Evolutionary conservation across 2,329 filamentous ascomycete species (phyloP).

Genomic region (Diplodia scrobiculata): DNA sequence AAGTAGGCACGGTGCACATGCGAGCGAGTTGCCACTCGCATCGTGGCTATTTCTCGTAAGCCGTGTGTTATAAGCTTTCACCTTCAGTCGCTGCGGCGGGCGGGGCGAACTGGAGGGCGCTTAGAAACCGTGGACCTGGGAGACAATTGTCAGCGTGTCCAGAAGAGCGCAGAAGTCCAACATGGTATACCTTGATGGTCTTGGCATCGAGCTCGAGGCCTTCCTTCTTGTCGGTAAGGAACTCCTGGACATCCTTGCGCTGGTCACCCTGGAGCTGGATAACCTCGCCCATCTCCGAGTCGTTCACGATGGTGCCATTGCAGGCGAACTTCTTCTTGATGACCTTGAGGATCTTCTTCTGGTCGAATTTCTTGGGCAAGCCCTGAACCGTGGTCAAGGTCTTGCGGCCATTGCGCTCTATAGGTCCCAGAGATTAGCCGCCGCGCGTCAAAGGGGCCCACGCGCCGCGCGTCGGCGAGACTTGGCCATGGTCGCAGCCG

Average conservation of each 20-base stretch:
- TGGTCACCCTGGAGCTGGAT: constrained; percentile 99
- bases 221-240: constrained; percentile 93
- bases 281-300: constrained; percentile 97
- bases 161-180: neutral
- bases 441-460: constrained; percentile 13
- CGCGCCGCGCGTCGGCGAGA: constrained; percentile 8
- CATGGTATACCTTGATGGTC: constrained; percentile 78
- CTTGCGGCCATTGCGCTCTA: constrained; percentile 99
- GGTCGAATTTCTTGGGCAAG: constrained; percentile 97
- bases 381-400: constrained; percentile 99
- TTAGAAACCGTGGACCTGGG: constrained; percentile 44
- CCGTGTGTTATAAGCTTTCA: constrained; percentile 7
- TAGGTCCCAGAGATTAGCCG: constrained; percentile 42
- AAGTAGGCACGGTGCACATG: constrained; percentile 12
- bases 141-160: neutral
- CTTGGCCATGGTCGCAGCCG: neutral
- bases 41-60: neutral
- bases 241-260: constrained; percentile 97
- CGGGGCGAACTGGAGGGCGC: constrained; percentile 32
- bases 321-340: constrained; percentile 99
- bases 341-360: constrained; percentile 99
- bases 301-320: constrained; percentile 99
- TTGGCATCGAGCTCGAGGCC: constrained; percentile 92
- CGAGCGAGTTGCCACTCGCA: neutral
- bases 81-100: constrained; percentile 31